phyloP scores from a whole-genome alignment of 768 basidiomycete species.

The Termitomyces sp. region DNA sequence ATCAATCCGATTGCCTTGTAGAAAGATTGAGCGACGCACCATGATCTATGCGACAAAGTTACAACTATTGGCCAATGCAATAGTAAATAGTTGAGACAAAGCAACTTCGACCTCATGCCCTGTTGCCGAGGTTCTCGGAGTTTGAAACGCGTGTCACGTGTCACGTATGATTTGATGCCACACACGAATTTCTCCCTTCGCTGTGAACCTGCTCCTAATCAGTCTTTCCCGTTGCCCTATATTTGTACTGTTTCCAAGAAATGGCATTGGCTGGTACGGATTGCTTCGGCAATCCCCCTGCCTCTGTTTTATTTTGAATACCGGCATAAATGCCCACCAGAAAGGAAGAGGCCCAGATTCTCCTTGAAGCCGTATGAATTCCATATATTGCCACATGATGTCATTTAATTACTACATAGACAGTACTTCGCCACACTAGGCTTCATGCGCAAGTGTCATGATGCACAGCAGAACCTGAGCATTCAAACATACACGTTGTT shows the following conservation, averaged over 20 bases:
- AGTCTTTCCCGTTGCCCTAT: no score
- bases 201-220: no score
- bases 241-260: no score
- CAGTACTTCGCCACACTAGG: background rate
- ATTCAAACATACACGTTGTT: background rate
- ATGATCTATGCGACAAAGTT: constrained; percentile 4
- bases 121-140: constrained; percentile 4
- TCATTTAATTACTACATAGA: background rate
- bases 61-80: background rate
- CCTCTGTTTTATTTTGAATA: constrained; percentile 71
- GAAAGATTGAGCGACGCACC: constrained; percentile 5
- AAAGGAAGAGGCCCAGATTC: constrained; percentile 27
- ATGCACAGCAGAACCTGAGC: background rate
- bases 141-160: constrained; percentile 7
- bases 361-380: no score
- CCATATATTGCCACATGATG: background rate
- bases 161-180: background rate
- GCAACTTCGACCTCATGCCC: background rate
- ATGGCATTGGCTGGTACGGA: no score
- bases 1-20: background rate
- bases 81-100: constrained; percentile 10
- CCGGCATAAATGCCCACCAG: constrained; percentile 77
- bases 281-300: no score
- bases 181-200: no score
- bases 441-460: background rate